A percentile compares a stretch with the other conserved stretches of the same genome.
Conservation (phyloP, 2,329 filamentous ascomycete genomes). For the Phialophora chinensis region DNA sequence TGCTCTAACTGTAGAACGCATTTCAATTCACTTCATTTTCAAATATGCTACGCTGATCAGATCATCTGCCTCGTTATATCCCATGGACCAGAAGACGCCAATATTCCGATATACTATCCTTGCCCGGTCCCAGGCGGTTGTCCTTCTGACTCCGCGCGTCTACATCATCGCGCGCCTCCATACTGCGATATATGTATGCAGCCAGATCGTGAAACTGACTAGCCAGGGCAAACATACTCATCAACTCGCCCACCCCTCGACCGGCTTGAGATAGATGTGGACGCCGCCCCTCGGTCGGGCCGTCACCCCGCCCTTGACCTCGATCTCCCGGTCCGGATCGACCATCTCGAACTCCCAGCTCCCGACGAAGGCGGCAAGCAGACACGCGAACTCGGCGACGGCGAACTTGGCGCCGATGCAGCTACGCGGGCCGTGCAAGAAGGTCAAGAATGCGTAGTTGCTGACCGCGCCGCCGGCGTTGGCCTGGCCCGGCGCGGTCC, state of each 20-base stretch:
- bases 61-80: no score
- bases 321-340: constrained; percentile 64
- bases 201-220: not conserved
- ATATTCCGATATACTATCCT: no score
- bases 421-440: constrained; percentile 67
- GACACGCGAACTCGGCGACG: constrained; percentile 80
- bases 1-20: no score
- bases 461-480: constrained; percentile 72
- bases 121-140: no score
- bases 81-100: no score
- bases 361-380: constrained; percentile 78
- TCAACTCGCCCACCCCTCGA: constrained; percentile 67
- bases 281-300: constrained; percentile 75
- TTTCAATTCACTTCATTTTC: no score
- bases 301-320: constrained; percentile 74
- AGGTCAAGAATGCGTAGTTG: constrained; percentile 77
- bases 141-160: not conserved
- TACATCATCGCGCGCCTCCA: no score
- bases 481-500: constrained; percentile 60
- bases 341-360: constrained; percentile 72
- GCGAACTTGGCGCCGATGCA: constrained; percentile 55
- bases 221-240: no score
- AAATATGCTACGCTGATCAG: no score
- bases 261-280: constrained; percentile 67
- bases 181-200: not conserved